phyloP scores from a whole-genome alignment of 2,329 filamentous ascomycete genomes.

The Coniella vitis region DNA sequence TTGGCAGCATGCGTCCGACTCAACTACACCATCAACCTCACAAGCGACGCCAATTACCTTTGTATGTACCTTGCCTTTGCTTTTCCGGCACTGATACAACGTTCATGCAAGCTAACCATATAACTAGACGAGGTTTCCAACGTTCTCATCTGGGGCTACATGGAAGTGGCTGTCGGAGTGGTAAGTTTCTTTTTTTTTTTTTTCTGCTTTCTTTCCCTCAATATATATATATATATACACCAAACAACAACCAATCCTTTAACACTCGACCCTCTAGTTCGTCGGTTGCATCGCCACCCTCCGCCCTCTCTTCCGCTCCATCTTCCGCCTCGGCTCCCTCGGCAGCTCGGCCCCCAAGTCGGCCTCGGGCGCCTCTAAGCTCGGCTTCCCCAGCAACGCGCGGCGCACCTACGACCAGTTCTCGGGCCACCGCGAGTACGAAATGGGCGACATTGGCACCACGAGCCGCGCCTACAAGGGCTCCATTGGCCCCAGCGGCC shows the following conservation, averaged over 20 bases:
- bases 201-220: neutral
- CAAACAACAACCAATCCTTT: neutral
- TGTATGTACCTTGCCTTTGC: no score
- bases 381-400: conserved; percentile 7
- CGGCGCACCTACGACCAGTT: conserved; percentile 11
- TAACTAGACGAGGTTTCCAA: conserved; percentile 5
- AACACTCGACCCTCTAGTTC: neutral
- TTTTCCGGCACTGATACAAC: no score
- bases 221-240: no score
- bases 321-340: conserved; percentile 11
- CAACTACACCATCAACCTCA: conserved; percentile 13
- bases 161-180: conserved; percentile 12
- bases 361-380: neutral
- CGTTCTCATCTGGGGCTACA: conserved; percentile 14
- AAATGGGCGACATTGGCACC: conserved; percentile 13
- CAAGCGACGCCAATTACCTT: conserved; percentile 6
- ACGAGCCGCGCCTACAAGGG: conserved; percentile 10
- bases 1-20: conserved; percentile 14
- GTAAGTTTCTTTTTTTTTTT: neutral
- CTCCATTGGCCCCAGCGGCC: neutral
- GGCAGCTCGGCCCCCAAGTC: conserved; percentile 9
- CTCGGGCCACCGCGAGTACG: conserved; percentile 2
- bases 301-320: conserved; percentile 10
- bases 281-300: conserved; percentile 14
- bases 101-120: neutral